A percentile compares a stretch with the other conserved stretches of the same genome.
phyloP scores from a whole-genome alignment of 352 stramenopile species.

The Lagenidium giganteum region DNA sequence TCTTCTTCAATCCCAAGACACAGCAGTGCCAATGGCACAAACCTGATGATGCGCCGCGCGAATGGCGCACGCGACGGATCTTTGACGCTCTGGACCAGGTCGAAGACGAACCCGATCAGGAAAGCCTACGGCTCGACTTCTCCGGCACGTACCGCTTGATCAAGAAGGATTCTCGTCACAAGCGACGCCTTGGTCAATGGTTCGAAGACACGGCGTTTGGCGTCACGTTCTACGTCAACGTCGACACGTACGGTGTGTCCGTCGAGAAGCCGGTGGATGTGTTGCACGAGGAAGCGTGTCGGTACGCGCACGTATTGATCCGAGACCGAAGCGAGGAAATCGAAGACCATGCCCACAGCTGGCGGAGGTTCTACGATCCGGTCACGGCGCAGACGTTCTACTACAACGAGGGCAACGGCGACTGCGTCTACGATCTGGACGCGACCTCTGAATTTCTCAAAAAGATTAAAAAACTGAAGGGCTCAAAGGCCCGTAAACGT shows the following conservation, averaged over 20 bases:
- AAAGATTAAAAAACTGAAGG: conserved; percentile 25
- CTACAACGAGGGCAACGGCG: conserved; percentile 54
- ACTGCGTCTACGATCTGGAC: conserved; percentile 55
- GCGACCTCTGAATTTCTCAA: conserved; percentile 30
- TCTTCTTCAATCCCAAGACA: conserved; percentile 63
- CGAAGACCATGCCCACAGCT: conserved; percentile 33
- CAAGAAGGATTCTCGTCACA: neutral
- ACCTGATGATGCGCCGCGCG: conserved; percentile 22
- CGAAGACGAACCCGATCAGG: conserved; percentile 41
- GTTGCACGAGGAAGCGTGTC: conserved; percentile 36
- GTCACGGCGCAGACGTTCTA: conserved; percentile 55
- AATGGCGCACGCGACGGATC: conserved; percentile 56
- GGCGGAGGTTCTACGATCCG: conserved; percentile 57
- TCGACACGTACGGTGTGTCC: conserved; percentile 22
- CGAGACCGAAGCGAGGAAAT: conserved; percentile 55
- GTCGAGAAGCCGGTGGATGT: conserved; percentile 54
- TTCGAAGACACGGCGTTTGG: conserved; percentile 46
- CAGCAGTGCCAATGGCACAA: conserved; percentile 55
- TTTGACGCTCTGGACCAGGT: conserved; percentile 39
- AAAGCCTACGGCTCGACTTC: conserved; percentile 38
- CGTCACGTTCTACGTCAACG: conserved; percentile 50
- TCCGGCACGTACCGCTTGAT: conserved; percentile 32
- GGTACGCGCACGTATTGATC: conserved; percentile 50
- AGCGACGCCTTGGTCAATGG: no score
- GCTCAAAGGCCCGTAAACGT: conserved; percentile 21